phyloP scores from a whole-genome alignment of 2,329 filamentous ascomycete genomes.

The Venturia oleaginea region DNA sequence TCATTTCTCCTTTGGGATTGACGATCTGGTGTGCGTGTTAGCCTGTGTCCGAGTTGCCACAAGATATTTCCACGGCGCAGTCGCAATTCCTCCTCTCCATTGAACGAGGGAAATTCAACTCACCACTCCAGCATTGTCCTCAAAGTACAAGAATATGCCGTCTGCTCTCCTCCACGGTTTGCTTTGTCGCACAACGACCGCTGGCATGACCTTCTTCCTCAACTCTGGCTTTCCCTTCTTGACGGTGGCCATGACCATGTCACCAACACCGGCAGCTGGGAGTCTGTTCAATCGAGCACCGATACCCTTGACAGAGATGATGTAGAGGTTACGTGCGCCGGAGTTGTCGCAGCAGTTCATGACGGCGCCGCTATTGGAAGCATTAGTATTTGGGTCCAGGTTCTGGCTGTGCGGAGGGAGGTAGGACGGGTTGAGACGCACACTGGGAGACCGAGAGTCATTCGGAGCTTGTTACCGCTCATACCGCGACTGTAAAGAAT shows the following conservation, averaged over 20 bases:
- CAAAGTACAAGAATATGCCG: slow-evolving; percentile 99
- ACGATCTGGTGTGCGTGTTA: slow-evolving; percentile 61
- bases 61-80: slow-evolving; percentile 11
- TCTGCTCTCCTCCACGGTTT: slow-evolving; percentile 99
- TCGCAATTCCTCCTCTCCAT: slow-evolving; percentile 1
- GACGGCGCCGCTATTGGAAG: slow-evolving; percentile 70
- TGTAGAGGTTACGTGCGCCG: slow-evolving; percentile 97
- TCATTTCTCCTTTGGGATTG: slow-evolving; percentile 99
- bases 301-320: slow-evolving; percentile 99
- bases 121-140: slow-evolving; percentile 99
- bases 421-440: slow-evolving; percentile 49
- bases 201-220: slow-evolving; percentile 99
- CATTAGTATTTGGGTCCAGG: not conserved
- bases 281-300: slow-evolving; percentile 96
- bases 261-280: slow-evolving; percentile 92
- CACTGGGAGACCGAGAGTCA: slow-evolving; percentile 99
- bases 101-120: slow-evolving; percentile 35
- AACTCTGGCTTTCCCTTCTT: slow-evolving; percentile 99
- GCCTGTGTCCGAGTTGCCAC: slow-evolving; percentile 10
- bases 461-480: slow-evolving; percentile 99
- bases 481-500: slow-evolving; percentile 53
- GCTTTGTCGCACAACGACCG: slow-evolving; percentile 95
- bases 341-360: slow-evolving; percentile 99
- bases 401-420: not conserved
- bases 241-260: slow-evolving; percentile 99